These are phyloP conservation scores for Fusarium aywerte DNA, from an alignment of 2,329 filamentous ascomycete species.

Conservation along the genomic window DNA sequence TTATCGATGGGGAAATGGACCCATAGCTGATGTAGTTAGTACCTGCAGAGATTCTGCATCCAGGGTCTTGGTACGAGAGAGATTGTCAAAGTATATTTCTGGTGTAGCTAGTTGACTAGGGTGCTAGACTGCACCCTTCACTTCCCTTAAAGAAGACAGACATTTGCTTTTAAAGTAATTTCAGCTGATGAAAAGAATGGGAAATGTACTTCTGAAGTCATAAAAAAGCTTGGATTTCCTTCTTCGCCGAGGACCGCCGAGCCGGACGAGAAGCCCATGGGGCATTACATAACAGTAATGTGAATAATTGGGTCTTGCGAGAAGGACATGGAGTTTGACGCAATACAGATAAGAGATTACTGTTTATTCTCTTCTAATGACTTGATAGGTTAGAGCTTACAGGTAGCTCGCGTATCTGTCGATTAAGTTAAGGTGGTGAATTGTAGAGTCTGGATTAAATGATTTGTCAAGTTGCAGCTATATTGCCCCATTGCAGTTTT, in stretches of 20 bases:
- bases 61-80: not conserved
- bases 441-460: too few relatives aligned
- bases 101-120: not conserved
- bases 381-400: too few relatives aligned
- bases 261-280: not conserved
- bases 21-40: conserved; percentile 18
- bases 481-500: too few relatives aligned
- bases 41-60: conserved; percentile 7
- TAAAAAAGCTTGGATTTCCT: not conserved
- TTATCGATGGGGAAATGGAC: not conserved
- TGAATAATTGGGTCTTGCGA: not conserved
- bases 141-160: too few relatives aligned
- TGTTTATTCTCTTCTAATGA: not conserved
- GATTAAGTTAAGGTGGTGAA: too few relatives aligned
- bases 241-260: conserved; percentile 21
- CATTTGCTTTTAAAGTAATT: too few relatives aligned
- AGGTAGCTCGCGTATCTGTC: too few relatives aligned
- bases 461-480: too few relatives aligned
- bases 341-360: not conserved
- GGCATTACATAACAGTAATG: conserved; percentile 20
- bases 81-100: not conserved
- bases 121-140: not conserved
- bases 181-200: not conserved
- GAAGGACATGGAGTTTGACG: too few relatives aligned
- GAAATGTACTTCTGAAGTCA: not conserved